These are phyloP conservation scores for Pythium dissimile DNA, from an alignment of 352 stramenopile species.

Conservation along the genomic window DNA sequence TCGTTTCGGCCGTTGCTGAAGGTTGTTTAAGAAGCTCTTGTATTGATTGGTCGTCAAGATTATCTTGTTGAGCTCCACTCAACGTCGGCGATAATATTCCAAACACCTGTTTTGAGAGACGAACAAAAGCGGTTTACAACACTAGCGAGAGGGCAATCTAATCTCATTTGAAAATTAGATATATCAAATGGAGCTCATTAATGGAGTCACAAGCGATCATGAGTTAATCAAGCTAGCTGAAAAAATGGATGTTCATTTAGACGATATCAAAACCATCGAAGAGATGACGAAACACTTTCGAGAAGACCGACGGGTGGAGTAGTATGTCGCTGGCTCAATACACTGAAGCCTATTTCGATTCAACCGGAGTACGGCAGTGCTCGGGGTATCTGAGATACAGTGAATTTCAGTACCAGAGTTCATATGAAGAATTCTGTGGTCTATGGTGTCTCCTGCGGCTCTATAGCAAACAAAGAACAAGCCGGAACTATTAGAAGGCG, in stretches of 20 bases:
- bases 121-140: slow-evolving; percentile 24
- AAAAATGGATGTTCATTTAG: too few species aligned
- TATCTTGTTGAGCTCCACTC: slow-evolving; percentile 6
- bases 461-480: neutral
- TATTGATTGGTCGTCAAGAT: slow-evolving; percentile 16
- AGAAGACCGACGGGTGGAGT: neutral
- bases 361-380: neutral
- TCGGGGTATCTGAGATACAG: neutral
- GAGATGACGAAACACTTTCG: slow-evolving; percentile 20
- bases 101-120: slow-evolving; percentile 24
- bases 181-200: too few species aligned
- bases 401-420: slow-evolving; percentile 3
- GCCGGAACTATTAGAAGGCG: neutral
- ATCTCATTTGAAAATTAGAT: too few species aligned
- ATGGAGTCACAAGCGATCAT: slow-evolving; percentile 1
- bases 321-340: neutral
- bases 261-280: slow-evolving; percentile 9
- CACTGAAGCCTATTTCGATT: neutral
- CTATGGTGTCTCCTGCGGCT: neutral
- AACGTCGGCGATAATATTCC: slow-evolving; percentile 23
- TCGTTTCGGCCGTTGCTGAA: slow-evolving; percentile 15
- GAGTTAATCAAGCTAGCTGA: slow-evolving; percentile 2
- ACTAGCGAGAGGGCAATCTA: too few species aligned
- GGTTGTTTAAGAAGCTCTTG: slow-evolving; percentile 20
- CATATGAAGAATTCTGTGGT: neutral